Evolutionary conservation across 2,329 filamentous ascomycete genomes (phyloP).

Genomic region (Colletotrichum sp.): DNA sequence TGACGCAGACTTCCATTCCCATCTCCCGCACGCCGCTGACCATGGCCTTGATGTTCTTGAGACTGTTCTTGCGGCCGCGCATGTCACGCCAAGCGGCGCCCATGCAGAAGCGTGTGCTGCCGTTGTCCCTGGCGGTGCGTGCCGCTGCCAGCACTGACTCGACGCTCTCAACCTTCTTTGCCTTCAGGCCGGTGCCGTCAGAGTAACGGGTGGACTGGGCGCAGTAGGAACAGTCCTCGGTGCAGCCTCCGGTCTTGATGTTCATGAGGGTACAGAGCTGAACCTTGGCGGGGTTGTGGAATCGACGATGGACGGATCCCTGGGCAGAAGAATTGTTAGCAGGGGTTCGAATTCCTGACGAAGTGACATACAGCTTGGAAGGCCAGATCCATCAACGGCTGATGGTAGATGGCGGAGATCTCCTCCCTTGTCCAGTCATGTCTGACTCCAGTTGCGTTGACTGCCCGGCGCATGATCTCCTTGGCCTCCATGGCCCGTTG

Average conservation of each 20-base stretch:
- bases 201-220: slow-evolving; percentile 84
- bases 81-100: slow-evolving; percentile 94
- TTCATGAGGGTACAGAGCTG: slow-evolving; percentile 96
- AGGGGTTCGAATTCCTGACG: not conserved
- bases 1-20: slow-evolving; percentile 94
- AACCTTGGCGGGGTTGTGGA: slow-evolving; percentile 82
- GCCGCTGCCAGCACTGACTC: slow-evolving; percentile 82
- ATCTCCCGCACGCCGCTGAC: slow-evolving; percentile 78
- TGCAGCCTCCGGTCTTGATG: slow-evolving; percentile 93
- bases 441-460: slow-evolving; percentile 64
- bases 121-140: slow-evolving; percentile 77
- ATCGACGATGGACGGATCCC: slow-evolving; percentile 80
- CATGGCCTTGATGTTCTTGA: slow-evolving; percentile 88
- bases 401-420: slow-evolving; percentile 81
- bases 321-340: slow-evolving; percentile 35
- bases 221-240: slow-evolving; percentile 92
- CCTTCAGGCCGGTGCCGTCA: slow-evolving; percentile 77
- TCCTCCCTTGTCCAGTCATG: slow-evolving; percentile 83
- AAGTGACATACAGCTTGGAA: slow-evolving; percentile 68
- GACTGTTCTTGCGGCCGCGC: slow-evolving; percentile 82
- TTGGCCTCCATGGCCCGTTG: slow-evolving; percentile 12
- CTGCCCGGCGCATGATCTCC: slow-evolving; percentile 52
- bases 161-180: slow-evolving; percentile 79
- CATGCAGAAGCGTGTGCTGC: slow-evolving; percentile 94
- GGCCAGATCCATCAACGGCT: slow-evolving; percentile 78